Evolutionary conservation across 768 basidiomycete species (phyloP), one percentile per base, ranked within the genome.

Genomic region (Mycena vitilis): DNA sequence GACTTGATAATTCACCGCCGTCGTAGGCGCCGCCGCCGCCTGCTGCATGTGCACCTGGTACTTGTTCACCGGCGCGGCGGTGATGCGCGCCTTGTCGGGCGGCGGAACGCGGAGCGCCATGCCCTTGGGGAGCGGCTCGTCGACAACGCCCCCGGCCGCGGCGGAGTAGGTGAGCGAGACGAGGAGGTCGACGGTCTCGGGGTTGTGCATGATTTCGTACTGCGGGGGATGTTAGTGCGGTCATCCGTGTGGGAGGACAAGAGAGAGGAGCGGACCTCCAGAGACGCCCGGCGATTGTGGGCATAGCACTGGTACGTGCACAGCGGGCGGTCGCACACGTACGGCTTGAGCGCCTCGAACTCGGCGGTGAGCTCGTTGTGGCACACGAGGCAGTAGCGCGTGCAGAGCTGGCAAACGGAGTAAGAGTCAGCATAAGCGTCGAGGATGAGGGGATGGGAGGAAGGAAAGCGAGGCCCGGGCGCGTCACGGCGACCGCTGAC

Each of bases 361-460:
- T 85, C 81, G 11, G 79, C 81, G 12, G 81, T 72, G 37, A 90
- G 80, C 68, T 83, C 85, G 70, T 86, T 86, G 73, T 91, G 91
- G 77, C 92, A 92, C n/a, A 91, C 89, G n/a, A 91, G 82, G 71
- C 92, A 93, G 76, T 87, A 91, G 40, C 87, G 82, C 0, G 89
- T 87, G 71, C 90, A 92, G 23, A 92, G 81, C 88, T 91, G 37
- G 10, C 20, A 47, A 20, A 49, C 13, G 12, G 25, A 10, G 8
- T 52, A n/a, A n/a, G n/a, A n/a, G n/a, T n/a, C n/a, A n/a, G n/a
- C n/a, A 58, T 7, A 18, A 4, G 11, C 5, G 13, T 56, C 8
- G 53, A 38, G 47, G 56, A 60, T 30, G 37, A 22, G 22, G 11
- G 47, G 47, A 48, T 2, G 40, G 7, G 7, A 8, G 10, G 40